Conservation (phyloP, 805 yeast species). For the Nakazawaea molendinolei region DNA sequence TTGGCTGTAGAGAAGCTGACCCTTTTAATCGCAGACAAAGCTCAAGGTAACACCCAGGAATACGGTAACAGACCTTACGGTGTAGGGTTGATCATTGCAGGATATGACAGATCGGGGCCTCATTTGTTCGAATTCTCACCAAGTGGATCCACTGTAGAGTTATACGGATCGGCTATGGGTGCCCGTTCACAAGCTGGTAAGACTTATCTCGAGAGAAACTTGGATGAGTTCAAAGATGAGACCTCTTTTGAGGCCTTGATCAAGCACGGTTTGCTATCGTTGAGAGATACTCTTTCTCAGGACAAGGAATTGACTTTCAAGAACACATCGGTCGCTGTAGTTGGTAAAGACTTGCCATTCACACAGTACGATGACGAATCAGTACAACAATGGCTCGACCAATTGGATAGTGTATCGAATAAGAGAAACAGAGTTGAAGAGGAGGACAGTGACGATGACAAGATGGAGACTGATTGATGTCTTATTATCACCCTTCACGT, state of each 20-base stretch:
- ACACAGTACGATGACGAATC: conserved; percentile 79
- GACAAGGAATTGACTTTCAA: conserved; percentile 82
- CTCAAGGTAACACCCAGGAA: conserved; percentile 92
- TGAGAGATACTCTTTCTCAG: conserved; percentile 90
- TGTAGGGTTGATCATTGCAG: conserved; percentile 86
- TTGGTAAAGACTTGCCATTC: conserved; percentile 75
- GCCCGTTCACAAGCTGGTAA: conserved; percentile 98
- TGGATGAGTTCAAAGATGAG: conserved; percentile 57
- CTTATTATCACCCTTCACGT: too few species aligned
- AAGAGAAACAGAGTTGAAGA: conserved; percentile 40
- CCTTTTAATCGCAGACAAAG: conserved; percentile 85
- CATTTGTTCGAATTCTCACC: conserved; percentile 95
- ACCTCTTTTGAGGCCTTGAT: conserved; percentile 66
- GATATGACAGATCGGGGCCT: conserved; percentile 90
- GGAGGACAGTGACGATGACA: conserved; percentile 22
- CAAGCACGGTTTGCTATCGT: conserved; percentile 79
- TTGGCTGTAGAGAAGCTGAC: conserved; percentile 80
- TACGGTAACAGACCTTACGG: conserved; percentile 98
- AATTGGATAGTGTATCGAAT: conserved; percentile 59
- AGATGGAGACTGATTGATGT: conserved; percentile 27
- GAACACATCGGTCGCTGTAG: conserved; percentile 88
- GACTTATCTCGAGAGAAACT: conserved; percentile 86
- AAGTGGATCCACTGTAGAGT: conserved; percentile 87
- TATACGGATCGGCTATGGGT: conserved; percentile 92
- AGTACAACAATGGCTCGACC: conserved; percentile 77